Conservation (phyloP, 140 eudicot species). For the Ambrosia hybrid region DNA sequence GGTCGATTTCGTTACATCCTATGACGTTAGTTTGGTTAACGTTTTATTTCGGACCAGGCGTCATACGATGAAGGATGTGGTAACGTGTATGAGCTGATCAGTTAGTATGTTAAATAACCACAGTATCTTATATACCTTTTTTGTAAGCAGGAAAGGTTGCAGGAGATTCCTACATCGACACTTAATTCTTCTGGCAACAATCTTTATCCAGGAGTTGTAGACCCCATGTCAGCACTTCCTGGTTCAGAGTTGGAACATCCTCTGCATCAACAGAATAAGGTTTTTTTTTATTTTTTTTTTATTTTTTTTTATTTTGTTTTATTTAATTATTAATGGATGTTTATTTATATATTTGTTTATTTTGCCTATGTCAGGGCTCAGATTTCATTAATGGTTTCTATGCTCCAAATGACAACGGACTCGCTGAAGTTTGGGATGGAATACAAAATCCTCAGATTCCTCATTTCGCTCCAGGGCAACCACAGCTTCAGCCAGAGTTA, state of each 20-base stretch:
- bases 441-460: constrained; percentile 72
- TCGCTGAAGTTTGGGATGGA: constrained; percentile 83
- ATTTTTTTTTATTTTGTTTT: not conserved
- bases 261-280: constrained; percentile 56
- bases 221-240: constrained; percentile 67
- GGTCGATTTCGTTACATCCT: not conserved
- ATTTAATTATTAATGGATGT: not conserved
- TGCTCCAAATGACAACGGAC: constrained; percentile 64
- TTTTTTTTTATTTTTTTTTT: too few species aligned
- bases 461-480: constrained; percentile 41
- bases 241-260: constrained; percentile 83
- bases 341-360: not conserved
- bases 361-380: constrained; percentile 55
- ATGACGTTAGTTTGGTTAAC: not conserved
- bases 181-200: constrained; percentile 54
- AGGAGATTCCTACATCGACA: constrained; percentile 86
- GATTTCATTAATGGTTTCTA: constrained; percentile 74
- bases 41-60: not conserved
- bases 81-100: not conserved
- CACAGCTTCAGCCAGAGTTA: constrained; percentile 57
- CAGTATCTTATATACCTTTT: constrained; percentile 2
- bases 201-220: constrained; percentile 43
- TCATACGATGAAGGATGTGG: constrained; percentile 1
- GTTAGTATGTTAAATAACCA: not conserved
- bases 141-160: constrained; percentile 68